Base-by-base conservation (phyloP, 257 asterid species). In the Handroanthus guayacan region DNA sequence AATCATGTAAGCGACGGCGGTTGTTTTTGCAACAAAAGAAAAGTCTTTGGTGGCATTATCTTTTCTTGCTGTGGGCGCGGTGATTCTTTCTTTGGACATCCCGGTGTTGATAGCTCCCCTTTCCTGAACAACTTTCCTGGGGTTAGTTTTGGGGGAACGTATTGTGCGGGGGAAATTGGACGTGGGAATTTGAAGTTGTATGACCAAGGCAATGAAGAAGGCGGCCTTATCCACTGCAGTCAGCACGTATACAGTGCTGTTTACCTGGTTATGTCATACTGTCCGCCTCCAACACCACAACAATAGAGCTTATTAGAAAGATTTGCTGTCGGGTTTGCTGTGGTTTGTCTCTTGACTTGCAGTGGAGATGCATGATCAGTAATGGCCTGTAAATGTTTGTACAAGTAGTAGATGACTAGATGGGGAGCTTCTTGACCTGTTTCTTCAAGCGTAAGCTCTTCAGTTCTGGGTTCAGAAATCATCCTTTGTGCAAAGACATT, bases 21-120 rank as follows among this genome's bases (percentile, higher is more conserved):
- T 25, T 25, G 31, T 25, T 25, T 25, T 25, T 25, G 31, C 31
- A 25, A 25, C 36, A 89, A 82, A 75, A 67, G 78, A 73, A 60
- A 78, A 57, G 89, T 92, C 43, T 92, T 92, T 62, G 97, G 99
- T 13, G 90, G 97, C 61, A 62, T 94, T 8, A 57, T 89, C 47
- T 92, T 92, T 56, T 62, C 95, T 78, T 90, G 97, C 45, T 88
- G 93, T 83, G 93, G 98, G 9, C 92, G 97, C 2, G 91, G 89
- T 2, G 87, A 83, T 71, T 69, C 90, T 0, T 90, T 94, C 47
- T 89, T 88, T n/a, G 92, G 91, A 69, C 77, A 67, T 9, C 67
- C 78, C 34, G 79, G 83, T 68, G 69, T 84, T 14, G 96, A 90
- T 74, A 82, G 89, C 77, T 69, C 80, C 47, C 91, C 91, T 8